Conservation (phyloP, 179 eudicot species). For the Gypsophila paniculata region DNA sequence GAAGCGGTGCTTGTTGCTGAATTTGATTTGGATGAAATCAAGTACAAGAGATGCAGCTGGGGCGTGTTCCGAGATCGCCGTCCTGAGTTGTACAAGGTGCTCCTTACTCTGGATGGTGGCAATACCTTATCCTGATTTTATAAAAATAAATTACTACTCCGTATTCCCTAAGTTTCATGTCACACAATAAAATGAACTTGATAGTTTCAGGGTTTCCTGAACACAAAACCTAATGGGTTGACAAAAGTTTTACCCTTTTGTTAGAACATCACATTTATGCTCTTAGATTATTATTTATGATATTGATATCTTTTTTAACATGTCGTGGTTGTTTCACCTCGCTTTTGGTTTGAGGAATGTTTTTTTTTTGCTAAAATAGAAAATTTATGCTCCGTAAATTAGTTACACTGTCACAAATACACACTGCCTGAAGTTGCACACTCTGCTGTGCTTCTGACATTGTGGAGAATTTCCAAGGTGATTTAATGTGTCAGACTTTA, state of each 20-base stretch:
- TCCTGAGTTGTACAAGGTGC: constrained; percentile 91
- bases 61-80: constrained; percentile 91
- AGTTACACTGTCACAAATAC: background rate
- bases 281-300: background rate
- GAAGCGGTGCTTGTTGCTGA: constrained; percentile 79
- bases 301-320: background rate
- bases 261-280: constrained; percentile 12
- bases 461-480: constrained; percentile 21
- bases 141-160: background rate
- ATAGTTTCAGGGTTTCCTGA: constrained; percentile 9
- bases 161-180: constrained; percentile 6
- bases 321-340: background rate
- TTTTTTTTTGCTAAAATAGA: background rate
- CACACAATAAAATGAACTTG: constrained; percentile 15
- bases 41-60: constrained; percentile 79
- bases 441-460: constrained; percentile 3
- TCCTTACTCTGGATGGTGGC: constrained; percentile 83
- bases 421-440: constrained; percentile 21
- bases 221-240: constrained; percentile 2
- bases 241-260: constrained; percentile 1
- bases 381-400: background rate
- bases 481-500: constrained; percentile 5
- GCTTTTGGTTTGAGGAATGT: background rate
- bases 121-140: constrained; percentile 38
- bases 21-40: constrained; percentile 75